These are phyloP conservation scores for Lactifluus hygrophoroides DNA, from an alignment of 768 basidiomycete species.

Conservation along the genomic window DNA sequence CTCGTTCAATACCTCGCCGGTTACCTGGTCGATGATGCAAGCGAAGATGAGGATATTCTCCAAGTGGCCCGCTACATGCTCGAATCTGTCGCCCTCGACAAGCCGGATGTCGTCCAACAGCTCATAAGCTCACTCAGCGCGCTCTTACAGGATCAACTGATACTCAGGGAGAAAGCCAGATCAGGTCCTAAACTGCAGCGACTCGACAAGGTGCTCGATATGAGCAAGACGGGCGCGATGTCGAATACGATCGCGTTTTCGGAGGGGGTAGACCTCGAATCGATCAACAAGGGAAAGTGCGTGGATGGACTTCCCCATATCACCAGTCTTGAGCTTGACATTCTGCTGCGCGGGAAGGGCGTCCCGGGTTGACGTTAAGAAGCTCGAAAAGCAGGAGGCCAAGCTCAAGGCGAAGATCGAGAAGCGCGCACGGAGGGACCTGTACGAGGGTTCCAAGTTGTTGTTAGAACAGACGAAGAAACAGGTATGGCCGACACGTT, in stretches of 20 bases:
- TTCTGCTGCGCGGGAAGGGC: constrained; percentile 40
- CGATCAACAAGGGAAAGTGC: constrained; percentile 91
- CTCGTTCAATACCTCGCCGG: constrained; percentile 83
- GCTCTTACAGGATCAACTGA: constrained; percentile 57
- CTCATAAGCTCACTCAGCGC: constrained; percentile 60
- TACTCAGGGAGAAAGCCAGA: constrained; percentile 41
- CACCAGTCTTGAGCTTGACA: background rate
- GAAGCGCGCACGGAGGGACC: constrained; percentile 81
- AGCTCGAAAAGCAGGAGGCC: constrained; percentile 93
- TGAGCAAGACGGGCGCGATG: constrained; percentile 70
- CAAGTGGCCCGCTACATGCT: constrained; percentile 66
- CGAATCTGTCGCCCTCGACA: constrained; percentile 62
- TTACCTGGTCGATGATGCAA: constrained; percentile 81
- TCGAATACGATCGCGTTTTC: constrained; percentile 72
- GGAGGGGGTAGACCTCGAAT: constrained; percentile 83
- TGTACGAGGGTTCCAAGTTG: constrained; percentile 95
- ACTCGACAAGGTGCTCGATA: constrained; percentile 80
- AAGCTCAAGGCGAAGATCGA: constrained; percentile 98
- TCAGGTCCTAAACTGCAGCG: constrained; percentile 62
- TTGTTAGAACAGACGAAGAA: constrained; percentile 87
- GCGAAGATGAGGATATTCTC: constrained; percentile 83
- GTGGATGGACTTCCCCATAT: constrained; percentile 7
- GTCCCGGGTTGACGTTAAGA: constrained; percentile 89
- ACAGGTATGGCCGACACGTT: constrained; percentile 43
- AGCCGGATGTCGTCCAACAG: constrained; percentile 47